Evolutionary conservation across 2,329 filamentous ascomycete species (phyloP).

Genomic region (Nannizziopsis arthrosporioides): DNA sequence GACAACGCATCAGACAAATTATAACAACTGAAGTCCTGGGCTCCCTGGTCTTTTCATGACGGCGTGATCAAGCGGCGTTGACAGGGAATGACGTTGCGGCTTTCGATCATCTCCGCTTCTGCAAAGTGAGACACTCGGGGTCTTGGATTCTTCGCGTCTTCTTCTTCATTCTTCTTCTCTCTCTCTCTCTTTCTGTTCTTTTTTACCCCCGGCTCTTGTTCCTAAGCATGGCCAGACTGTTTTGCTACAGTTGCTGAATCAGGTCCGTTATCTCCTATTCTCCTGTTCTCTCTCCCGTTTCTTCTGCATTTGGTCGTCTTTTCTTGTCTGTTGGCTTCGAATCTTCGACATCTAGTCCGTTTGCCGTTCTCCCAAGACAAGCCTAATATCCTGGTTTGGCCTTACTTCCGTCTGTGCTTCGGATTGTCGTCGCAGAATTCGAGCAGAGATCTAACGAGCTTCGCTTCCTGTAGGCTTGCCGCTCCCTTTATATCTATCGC

Average conservation of each 20-base stretch:
- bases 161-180: too few relatives aligned
- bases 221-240: slow-evolving; percentile 2
- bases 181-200: neutral
- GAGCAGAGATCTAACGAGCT: neutral
- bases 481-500: slow-evolving; percentile 3
- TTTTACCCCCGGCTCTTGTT: neutral
- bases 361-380: neutral
- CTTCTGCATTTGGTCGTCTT: neutral
- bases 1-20: too few relatives aligned
- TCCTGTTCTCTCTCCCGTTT: slow-evolving; percentile 6
- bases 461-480: neutral
- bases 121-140: slow-evolving; percentile 8
- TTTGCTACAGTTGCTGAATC: slow-evolving; percentile 11
- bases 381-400: neutral
- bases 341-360: neutral
- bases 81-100: slow-evolving; percentile 6
- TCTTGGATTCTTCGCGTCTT: neutral
- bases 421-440: neutral
- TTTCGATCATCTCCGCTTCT: slow-evolving; percentile 5
- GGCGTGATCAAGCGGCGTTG: neutral
- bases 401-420: neutral
- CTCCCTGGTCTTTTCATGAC: neutral
- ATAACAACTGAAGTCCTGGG: too few relatives aligned
- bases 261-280: slow-evolving; percentile 9
- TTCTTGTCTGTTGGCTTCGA: neutral